Evolutionary conservation across 2,329 filamentous ascomycete genomes (phyloP).

Genomic region (Talaromyces sp.): DNA sequence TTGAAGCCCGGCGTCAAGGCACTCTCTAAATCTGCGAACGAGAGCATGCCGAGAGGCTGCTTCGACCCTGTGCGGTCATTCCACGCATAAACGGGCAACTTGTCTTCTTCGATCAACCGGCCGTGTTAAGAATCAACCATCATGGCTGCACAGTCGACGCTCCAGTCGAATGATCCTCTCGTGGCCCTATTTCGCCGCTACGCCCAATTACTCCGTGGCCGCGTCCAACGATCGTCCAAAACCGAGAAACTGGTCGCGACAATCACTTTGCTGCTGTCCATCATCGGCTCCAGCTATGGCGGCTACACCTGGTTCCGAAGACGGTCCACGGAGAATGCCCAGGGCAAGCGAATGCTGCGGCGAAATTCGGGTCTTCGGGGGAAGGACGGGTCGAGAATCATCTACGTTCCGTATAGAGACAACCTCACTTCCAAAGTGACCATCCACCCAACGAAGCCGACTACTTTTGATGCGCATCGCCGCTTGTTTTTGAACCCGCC

Average conservation of each 20-base stretch:
- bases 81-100: constrained; percentile 1
- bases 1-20: background rate
- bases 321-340: constrained; percentile 70
- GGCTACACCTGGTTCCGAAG: constrained; percentile 71
- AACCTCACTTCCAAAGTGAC: constrained; percentile 73
- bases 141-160: constrained; percentile 80
- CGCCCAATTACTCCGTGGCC: constrained; percentile 42
- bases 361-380: constrained; percentile 89
- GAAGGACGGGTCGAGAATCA: constrained; percentile 90
- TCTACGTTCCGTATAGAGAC: constrained; percentile 89
- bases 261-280: constrained; percentile 67
- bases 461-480: constrained; percentile 94
- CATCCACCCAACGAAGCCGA: constrained; percentile 81
- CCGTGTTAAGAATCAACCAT: background rate
- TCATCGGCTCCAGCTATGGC: constrained; percentile 73
- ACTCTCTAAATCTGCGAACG: background rate
- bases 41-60: constrained; percentile 5
- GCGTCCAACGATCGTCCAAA: constrained; percentile 59
- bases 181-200: constrained; percentile 53
- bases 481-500: constrained; percentile 89
- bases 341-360: constrained; percentile 73
- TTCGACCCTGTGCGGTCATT: constrained; percentile 6
- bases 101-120: background rate
- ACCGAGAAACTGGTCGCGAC: constrained; percentile 70
- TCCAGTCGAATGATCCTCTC: constrained; percentile 65